Evolutionary conservation across 805 yeast genomes (phyloP), one percentile per base, ranked within the genome.

Genomic region (Candida dendrica): DNA sequence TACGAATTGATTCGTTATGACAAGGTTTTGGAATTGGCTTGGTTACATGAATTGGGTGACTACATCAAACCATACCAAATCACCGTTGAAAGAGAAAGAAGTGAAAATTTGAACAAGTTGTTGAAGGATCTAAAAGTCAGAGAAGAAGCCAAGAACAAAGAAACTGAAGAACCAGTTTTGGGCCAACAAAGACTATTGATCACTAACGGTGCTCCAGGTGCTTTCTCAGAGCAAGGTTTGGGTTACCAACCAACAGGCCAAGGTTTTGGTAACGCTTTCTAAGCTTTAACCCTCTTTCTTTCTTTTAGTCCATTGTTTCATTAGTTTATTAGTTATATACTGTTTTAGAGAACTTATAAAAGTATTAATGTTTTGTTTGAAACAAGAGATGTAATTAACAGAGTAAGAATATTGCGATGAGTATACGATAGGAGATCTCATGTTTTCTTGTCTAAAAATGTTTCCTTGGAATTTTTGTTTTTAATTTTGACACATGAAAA

Each of bases 61-160:
- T 87, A 81, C 68, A 81, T 85, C 50, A 90, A 85, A 71, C 98
- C 99, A 42, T 93, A 89, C 65, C 83, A 79, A 62, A 88, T 93
- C 58, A 83, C 95, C 34, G 69, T 84, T 49, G 79, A 81, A 56
- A 82, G 81, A 53, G 97, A 91, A 64, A 89, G 85, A 64, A 77
- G 76, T 51, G 77, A 73, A 51, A 72, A 75, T 47, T 62, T 89
- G 47, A 68, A 76, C 50, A 84, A 74, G 60, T 70, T 90, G 40
- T 72, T 84, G 50, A 70, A 71, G 41, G 93, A 86, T 55, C 73
- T 86, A 61, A 78, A 81, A 58, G 79, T 70, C 51, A 80, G 93
- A 64, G 78, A 77, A 55, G 77, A 75, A 38, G 72, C 77, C 44
- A 81, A 75, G 50, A 67, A 65, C 43, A 77, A 74, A 31, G 77